Percentiles rank a stretch among this genome's conserved stretches.
Conservation (phyloP, 164 flowering plant species). For the Umbilicus rupestris region DNA sequence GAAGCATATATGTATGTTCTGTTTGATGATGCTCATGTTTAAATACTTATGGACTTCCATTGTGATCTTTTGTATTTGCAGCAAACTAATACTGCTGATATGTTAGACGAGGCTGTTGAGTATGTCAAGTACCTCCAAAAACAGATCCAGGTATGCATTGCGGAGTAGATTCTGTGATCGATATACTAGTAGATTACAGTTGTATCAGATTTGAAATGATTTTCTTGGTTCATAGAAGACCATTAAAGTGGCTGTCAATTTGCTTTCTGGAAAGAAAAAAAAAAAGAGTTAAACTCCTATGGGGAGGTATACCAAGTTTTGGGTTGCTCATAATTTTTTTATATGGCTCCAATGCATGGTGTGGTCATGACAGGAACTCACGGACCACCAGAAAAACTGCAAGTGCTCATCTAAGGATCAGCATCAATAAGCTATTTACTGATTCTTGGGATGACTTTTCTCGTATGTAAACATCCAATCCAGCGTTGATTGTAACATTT, state of each 20-base stretch:
- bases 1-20: not conserved
- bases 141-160: constrained; percentile 55
- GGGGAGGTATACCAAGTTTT: not conserved
- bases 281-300: not conserved
- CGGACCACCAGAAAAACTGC: constrained; percentile 8
- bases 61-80: constrained; percentile 20
- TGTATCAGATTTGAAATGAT: not conserved
- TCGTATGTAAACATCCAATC: not conserved
- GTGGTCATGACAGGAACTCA: constrained; percentile 4
- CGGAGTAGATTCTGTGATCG: not conserved
- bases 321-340: not conserved
- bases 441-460: not conserved
- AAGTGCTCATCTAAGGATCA: constrained; percentile 4
- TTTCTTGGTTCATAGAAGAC: not conserved
- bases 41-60: not conserved
- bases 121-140: constrained; percentile 84
- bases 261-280: not conserved
- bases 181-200: not conserved
- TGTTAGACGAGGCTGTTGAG: constrained; percentile 92
- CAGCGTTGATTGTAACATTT: not conserved
- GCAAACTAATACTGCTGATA: constrained; percentile 98
- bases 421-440: constrained; percentile 1
- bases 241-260: not conserved
- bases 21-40: not conserved
- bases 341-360: not conserved